A percentile compares a stretch with the other conserved stretches of the same genome.
phyloP scores from a whole-genome alignment of 768 basidiomycete species.

The Leccinellum albellum region DNA sequence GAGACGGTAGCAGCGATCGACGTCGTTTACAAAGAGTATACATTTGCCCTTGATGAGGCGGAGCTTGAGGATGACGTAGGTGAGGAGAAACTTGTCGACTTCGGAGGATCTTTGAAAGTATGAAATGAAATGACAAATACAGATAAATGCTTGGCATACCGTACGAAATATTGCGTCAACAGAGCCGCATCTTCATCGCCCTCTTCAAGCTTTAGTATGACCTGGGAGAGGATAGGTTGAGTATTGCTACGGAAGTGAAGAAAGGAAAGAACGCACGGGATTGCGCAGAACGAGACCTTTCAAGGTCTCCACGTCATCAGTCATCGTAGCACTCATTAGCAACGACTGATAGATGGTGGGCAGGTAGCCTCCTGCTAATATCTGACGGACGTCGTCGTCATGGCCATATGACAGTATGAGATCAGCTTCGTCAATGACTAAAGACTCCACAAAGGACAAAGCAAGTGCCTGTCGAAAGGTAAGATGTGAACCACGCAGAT shows the following conservation, averaged over 20 bases:
- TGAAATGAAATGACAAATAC: background rate
- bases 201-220: constrained; percentile 83
- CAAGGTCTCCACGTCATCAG: constrained; percentile 88
- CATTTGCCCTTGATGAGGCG: constrained; percentile 95
- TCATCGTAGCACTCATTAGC: constrained; percentile 97
- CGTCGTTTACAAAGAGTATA: constrained; percentile 93
- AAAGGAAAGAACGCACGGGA: constrained; percentile 55
- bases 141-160: constrained; percentile 39
- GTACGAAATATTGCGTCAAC: constrained; percentile 82
- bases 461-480: constrained; percentile 51
- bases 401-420: constrained; percentile 96
- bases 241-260: background rate
- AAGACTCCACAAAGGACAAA: constrained; percentile 66
- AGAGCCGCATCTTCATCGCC: constrained; percentile 77
- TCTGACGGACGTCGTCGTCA: constrained; percentile 79
- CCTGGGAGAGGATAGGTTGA: constrained; percentile 43
- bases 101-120: constrained; percentile 68
- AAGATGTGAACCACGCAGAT: background rate
- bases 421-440: constrained; percentile 98
- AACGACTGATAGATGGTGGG: constrained; percentile 88
- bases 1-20: constrained; percentile 90
- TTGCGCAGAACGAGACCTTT: constrained; percentile 85
- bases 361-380: constrained; percentile 64
- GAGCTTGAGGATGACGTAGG: constrained; percentile 94
- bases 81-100: constrained; percentile 94